Conservation (phyloP, 1,284 basidiomycete genomes). For the Vanrija pseudolonga region DNA sequence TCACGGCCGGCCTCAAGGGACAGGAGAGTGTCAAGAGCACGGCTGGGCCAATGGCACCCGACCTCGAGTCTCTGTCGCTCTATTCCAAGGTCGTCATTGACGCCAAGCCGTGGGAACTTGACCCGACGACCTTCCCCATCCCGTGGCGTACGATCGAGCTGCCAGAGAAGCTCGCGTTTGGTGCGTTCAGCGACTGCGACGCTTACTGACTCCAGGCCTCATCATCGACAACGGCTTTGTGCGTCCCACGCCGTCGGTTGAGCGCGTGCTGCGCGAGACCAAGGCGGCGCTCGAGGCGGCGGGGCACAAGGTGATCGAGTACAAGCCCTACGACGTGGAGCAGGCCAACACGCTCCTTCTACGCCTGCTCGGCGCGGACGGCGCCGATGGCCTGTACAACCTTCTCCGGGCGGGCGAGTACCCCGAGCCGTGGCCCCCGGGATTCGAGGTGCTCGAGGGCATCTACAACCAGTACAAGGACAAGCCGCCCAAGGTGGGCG, state of each 20-base stretch:
- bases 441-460: slow-evolving; percentile 3
- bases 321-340: slow-evolving; percentile 18
- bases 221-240: slow-evolving; percentile 55
- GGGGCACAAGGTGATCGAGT: slow-evolving; percentile 58
- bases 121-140: slow-evolving; percentile 60
- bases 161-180: slow-evolving; percentile 54
- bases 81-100: slow-evolving; percentile 55
- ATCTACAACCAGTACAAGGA: slow-evolving; percentile 6
- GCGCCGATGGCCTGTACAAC: not conserved
- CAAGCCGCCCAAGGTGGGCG: slow-evolving; percentile 3
- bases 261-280: slow-evolving; percentile 59
- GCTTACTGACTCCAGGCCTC: slow-evolving; percentile 52
- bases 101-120: slow-evolving; percentile 62
- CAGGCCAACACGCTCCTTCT: slow-evolving; percentile 3
- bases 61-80: slow-evolving; percentile 57
- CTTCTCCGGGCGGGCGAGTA: not conserved
- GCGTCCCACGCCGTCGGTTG: slow-evolving; percentile 64
- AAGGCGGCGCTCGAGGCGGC: slow-evolving; percentile 58
- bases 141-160: slow-evolving; percentile 62
- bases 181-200: slow-evolving; percentile 1
- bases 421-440: slow-evolving; percentile 20
- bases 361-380: slow-evolving; percentile 11
- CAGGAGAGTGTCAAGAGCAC: slow-evolving; percentile 65
- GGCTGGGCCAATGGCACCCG: slow-evolving; percentile 62
- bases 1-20: slow-evolving; percentile 60